Conservation (phyloP, 306 rosid genomes). For the Vicia sativa region DNA sequence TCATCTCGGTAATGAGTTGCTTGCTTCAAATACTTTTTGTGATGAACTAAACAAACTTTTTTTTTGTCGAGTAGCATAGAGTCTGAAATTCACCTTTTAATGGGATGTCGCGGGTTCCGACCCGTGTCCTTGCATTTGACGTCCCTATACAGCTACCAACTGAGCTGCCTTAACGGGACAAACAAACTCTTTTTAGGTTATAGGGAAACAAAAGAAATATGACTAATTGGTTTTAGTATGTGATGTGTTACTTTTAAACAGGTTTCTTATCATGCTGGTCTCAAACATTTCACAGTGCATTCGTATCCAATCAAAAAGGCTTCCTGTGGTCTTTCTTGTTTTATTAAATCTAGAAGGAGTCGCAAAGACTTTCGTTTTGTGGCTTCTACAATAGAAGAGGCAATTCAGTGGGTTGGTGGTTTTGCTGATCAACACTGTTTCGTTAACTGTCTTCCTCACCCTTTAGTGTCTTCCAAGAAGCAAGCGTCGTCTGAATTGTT, state of each 20-base stretch:
- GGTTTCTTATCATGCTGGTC: slow-evolving; percentile 94
- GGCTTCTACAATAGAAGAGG: slow-evolving; percentile 86
- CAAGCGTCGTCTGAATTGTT: slow-evolving; percentile 91
- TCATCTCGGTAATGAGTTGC: slow-evolving; percentile 70
- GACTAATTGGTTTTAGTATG: slow-evolving; percentile 39
- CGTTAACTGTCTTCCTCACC: slow-evolving; percentile 94
- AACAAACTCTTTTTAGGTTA: slow-evolving; percentile 28
- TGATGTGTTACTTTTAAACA: slow-evolving; percentile 51
- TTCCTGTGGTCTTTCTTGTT: slow-evolving; percentile 79
- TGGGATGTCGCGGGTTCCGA: too few species aligned
- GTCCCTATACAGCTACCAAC: too few species aligned
- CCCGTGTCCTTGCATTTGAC: too few species aligned
- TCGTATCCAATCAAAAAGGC: slow-evolving; percentile 77
- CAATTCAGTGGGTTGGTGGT: slow-evolving; percentile 95
- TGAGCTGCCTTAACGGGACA: background rate
- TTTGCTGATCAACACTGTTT: slow-evolving; percentile 97
- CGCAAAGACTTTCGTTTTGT: slow-evolving; percentile 80
- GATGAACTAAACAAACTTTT: background rate
- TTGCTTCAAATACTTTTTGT: slow-evolving; percentile 29
- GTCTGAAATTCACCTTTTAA: too few species aligned
- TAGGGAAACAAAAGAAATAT: slow-evolving; percentile 27
- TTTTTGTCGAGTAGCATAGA: too few species aligned
- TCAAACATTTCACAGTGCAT: slow-evolving; percentile 91
- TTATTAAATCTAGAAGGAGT: slow-evolving; percentile 68
- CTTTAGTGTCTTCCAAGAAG: slow-evolving; percentile 88